Base-by-base conservation (phyloP, 1,139 yeast species). In the Kodamaea sp. region DNA sequence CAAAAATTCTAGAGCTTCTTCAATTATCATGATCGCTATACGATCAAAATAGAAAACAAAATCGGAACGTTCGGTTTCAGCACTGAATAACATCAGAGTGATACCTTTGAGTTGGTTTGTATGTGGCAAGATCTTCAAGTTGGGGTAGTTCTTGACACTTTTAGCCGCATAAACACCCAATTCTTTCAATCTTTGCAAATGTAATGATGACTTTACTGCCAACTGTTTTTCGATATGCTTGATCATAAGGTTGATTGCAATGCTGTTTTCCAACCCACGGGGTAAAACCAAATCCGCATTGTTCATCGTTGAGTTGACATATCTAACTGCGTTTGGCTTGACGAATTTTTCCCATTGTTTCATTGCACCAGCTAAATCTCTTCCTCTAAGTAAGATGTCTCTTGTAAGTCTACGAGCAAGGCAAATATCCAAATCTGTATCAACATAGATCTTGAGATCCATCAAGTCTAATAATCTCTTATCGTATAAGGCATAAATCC, bases 341-440 rank as follows among this genome's bases (percentile, higher is more conserved):
- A 92, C 98, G 60, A 83, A 90, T 22, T 67, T 64, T 48, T 85
- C 84, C 97, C 97, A 92, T 57, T 92, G 98, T 46, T 78, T 73
- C 49, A 92, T 74, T 25, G 90, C 85, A 1, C 96, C 95, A 3
- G 66, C 70, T 31, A 90, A 65, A 52, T 89, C 96, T 46, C 98
- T 69, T 1, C 95, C 96, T 45, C 98, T 70, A 45, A 82, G 81
- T 15, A 86, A 69, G 38, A 89, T 89, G 58, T 92, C 98, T 52
- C 98, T 72, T 6, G 88, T 78, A 36, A 92, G 66, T 52, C 98
- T 72, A 50, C 98, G 73, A 2, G 96, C 92, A 47, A 92, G 70
- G 60, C 98, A 92, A 12, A 90, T 75, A 56, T 92, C 98, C 49
- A 90, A 70, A 54, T 89, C 97, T 1, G 97, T 94, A 53, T 92